These are phyloP conservation scores for Aspergillus neoniger DNA, from an alignment of 2,329 filamentous ascomycete species.

Conservation along the genomic window DNA sequence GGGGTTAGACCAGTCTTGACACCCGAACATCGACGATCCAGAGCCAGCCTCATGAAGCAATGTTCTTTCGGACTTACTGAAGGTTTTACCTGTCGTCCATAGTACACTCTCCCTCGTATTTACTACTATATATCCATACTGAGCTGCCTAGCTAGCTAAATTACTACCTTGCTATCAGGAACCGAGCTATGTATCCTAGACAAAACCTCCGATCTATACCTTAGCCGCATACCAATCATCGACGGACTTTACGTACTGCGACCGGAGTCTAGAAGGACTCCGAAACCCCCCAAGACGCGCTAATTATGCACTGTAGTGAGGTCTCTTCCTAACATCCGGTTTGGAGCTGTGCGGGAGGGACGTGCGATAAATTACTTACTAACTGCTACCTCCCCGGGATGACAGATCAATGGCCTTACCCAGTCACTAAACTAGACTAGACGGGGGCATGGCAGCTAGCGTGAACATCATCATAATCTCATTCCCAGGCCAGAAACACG, in stretches of 20 bases:
- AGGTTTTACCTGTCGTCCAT: not conserved
- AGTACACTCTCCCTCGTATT: not conserved
- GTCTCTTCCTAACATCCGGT: not conserved
- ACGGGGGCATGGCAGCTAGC: not conserved
- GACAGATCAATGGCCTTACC: not conserved
- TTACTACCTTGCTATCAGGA: too few species aligned
- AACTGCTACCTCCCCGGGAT: not conserved
- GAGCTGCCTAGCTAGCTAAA: not conserved
- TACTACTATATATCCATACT: not conserved
- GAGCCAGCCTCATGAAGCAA: constrained; percentile 2
- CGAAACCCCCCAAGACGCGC: not conserved
- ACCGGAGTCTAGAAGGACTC: constrained; percentile 1
- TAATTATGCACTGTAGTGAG: not conserved
- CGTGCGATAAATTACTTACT: not conserved
- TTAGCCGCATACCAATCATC: not conserved
- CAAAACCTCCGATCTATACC: not conserved
- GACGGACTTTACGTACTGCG: not conserved
- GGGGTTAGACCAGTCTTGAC: not conserved
- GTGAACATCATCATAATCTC: not conserved
- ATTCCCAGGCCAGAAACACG: not conserved
- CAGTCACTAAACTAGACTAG: not conserved
- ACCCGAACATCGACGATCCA: constrained; percentile 2
- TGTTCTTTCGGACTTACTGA: not conserved
- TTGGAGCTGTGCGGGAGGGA: not conserved
- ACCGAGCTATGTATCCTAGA: not conserved